Evolutionary conservation across 306 rosid species (phyloP).

Genomic region (Herpetospermum pedunculosum): DNA sequence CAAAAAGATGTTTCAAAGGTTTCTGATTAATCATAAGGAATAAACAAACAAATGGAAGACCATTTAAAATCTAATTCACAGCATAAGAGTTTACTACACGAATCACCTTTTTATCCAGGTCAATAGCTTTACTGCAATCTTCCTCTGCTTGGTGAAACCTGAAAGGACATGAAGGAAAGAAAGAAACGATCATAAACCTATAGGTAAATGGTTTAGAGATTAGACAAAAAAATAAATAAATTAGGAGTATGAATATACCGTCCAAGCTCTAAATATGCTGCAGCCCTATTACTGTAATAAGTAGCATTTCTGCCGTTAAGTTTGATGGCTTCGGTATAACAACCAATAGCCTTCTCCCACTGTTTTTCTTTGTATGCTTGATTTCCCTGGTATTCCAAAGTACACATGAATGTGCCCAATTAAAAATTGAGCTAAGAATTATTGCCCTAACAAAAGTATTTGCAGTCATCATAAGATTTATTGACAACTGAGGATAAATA

Average conservation of each 20-base stretch:
- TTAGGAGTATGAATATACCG: conserved; percentile 49
- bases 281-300: conserved; percentile 88
- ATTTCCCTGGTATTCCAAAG: conserved; percentile 53
- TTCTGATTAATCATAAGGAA: neutral
- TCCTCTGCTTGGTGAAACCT: conserved; percentile 82
- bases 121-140: conserved; percentile 74
- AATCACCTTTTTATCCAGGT: conserved; percentile 77
- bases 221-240: neutral
- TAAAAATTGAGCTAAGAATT: neutral
- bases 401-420: neutral
- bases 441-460: neutral
- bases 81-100: neutral
- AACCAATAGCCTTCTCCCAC: conserved; percentile 84
- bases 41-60: neutral
- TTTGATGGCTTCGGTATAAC: conserved; percentile 86
- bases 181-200: conserved; percentile 17
- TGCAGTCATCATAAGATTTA: neutral
- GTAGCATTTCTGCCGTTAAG: conserved; percentile 65
- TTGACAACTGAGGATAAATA: neutral
- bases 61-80: neutral
- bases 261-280: conserved; percentile 71
- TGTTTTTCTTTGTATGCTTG: conserved; percentile 87
- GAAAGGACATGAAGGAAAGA: conserved; percentile 14
- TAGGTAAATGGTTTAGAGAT: conserved; percentile 7
- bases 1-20: neutral